phyloP scores from a whole-genome alignment of 1,139 yeast genomes.

The Hansenula lynferdii region DNA sequence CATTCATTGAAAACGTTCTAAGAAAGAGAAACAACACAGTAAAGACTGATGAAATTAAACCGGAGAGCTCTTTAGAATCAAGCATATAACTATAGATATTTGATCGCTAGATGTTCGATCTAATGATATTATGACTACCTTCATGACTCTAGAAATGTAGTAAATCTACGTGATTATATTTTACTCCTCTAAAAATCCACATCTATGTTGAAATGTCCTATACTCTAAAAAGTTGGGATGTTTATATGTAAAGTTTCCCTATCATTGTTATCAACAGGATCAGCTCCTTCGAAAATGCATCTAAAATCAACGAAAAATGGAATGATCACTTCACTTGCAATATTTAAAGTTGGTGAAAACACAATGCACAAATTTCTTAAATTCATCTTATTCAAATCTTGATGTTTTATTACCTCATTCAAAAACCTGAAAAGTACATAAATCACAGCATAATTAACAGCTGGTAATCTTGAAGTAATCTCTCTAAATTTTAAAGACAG shows the following conservation, averaged over 20 bases:
- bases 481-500: conserved; percentile 28
- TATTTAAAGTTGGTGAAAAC: conserved; percentile 77
- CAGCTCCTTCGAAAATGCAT: conserved; percentile 54
- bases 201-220: not conserved
- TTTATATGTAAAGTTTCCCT: conserved; percentile 30
- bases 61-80: not conserved
- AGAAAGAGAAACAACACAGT: conserved; percentile 46
- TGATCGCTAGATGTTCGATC: not conserved
- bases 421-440: conserved; percentile 65
- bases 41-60: not conserved
- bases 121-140: too few relatives aligned
- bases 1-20: conserved; percentile 90
- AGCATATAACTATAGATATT: too few relatives aligned
- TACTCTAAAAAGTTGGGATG: conserved; percentile 29
- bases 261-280: conserved; percentile 29
- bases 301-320: conserved; percentile 61
- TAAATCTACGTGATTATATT: too few relatives aligned
- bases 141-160: too few relatives aligned
- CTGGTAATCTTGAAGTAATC: conserved; percentile 35
- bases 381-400: conserved; percentile 77
- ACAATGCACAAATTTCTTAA: conserved; percentile 75
- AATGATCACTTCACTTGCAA: conserved; percentile 61
- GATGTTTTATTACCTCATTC: conserved; percentile 57
- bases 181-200: not conserved
- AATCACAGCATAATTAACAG: conserved; percentile 55